Conservation (phyloP, 1,284 basidiomycete genomes). For the Pyrrhoderma noxium region DNA sequence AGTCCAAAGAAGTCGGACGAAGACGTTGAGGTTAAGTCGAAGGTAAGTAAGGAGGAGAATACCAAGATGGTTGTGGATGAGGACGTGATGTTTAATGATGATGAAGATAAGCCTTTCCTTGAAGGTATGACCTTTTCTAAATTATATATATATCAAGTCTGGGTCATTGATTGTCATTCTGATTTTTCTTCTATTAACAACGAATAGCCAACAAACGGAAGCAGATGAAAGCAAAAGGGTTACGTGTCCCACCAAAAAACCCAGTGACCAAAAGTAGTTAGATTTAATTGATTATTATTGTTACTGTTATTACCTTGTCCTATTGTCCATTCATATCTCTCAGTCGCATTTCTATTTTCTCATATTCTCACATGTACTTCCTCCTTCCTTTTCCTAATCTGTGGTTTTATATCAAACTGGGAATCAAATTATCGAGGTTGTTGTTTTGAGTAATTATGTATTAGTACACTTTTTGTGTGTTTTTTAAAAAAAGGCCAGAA, state of each 20-base stretch:
- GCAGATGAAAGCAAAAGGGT: conserved; percentile 68
- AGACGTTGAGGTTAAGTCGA: conserved; percentile 31
- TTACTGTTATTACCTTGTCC: not conserved
- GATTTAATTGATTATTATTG: not conserved
- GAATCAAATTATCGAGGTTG: no score
- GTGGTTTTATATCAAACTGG: no score
- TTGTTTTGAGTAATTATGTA: no score
- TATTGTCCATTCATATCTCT: no score
- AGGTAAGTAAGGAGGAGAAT: conserved; percentile 26
- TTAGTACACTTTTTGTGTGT: no score
- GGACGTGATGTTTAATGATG: conserved; percentile 49
- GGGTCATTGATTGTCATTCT: conserved; percentile 13
- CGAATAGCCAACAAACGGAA: conserved; percentile 58
- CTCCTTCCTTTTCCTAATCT: no score
- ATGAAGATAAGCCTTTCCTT: conserved; percentile 63
- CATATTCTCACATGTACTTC: no score
- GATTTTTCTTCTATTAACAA: conserved; percentile 12
- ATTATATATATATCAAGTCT: conserved; percentile 19
- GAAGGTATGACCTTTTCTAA: no score
- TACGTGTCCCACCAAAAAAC: conserved; percentile 36
- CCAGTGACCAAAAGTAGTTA: conserved; percentile 1
- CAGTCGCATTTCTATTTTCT: no score
- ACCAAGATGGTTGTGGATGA: conserved; percentile 24
- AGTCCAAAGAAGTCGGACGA: conserved; percentile 24
- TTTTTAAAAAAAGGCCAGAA: no score